Base-by-base conservation (phyloP, 2,329 filamentous ascomycete genomes). In the Daldinia sp. region DNA sequence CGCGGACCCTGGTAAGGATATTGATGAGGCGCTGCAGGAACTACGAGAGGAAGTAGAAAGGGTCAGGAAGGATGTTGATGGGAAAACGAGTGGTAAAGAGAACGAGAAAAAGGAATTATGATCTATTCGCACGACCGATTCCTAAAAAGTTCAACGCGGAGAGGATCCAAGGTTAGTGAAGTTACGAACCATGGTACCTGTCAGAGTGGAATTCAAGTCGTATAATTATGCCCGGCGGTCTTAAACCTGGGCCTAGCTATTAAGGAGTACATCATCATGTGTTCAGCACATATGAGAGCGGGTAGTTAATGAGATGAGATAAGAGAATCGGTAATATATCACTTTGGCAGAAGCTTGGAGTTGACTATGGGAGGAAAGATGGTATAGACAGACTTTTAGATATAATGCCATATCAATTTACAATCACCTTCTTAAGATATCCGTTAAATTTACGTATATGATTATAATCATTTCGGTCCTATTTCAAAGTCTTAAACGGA, bases 11-110 rank as follows among this genome's bases (percentile, higher is more conserved):
- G 89, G 89, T 60, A 83, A 84, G 30, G 93, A 97, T 74, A 85
- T 97, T 55, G 90, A 92, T 65, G 93, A 96, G 75, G 92, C 92
- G 30, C 86, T 97, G 9, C 84, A 86, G 41, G 93, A 97, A 81
- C 85, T 97, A 59, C 88, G 85, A 75, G 84, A 82, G 4, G 93
- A 97, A 79, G 87, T 97, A 37, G 90, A 92, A 76, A 86, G 83
- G 72, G 85, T 78, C 18, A 72, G 81, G 89, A 60, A 83, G 10
- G 63, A 64, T 33, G 46, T 33, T 12, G 46, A 51, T 18, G 55
- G 37, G 10, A 7, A 23, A 37, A 35, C n/a, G 3, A n/a, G 30
- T 30, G 26, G 46, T 28, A 28, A 30, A n/a, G 54, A 23, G 13
- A 63, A 59, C 63, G 66, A 51, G 59, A 73, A 71, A 56, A 67